Conservation (phyloP, 176 grass and related monocot genomes). For the Secale cereale region DNA sequence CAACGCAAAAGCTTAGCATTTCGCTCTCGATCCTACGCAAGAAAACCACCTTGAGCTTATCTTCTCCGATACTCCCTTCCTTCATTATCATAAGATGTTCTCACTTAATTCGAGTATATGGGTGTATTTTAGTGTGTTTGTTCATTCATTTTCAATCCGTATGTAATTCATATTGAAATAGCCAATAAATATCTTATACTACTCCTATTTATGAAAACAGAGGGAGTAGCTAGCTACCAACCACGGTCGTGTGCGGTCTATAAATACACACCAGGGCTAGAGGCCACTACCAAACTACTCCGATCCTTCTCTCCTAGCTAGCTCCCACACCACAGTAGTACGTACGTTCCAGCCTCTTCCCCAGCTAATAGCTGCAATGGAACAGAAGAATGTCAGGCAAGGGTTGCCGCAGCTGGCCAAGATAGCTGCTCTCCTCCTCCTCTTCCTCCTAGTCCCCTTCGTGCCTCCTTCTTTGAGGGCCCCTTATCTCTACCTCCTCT, state of each 20-base stretch:
- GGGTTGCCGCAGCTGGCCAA: conserved; percentile 44
- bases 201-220: too few species aligned
- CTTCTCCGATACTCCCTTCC: not conserved
- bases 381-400: conserved; percentile 2
- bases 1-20: not conserved
- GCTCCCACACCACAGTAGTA: not conserved
- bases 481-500: conserved; percentile 70
- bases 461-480: conserved; percentile 44
- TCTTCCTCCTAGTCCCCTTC: conserved; percentile 41
- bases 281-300: not conserved
- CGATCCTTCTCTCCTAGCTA: conserved; percentile 1
- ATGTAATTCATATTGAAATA: too few species aligned
- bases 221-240: not conserved
- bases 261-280: conserved; percentile 13
- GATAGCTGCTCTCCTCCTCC: conserved; percentile 33
- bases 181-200: too few species aligned
- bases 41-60: conserved; percentile 23
- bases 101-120: too few species aligned
- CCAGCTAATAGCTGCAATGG: not conserved
- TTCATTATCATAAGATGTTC: too few species aligned
- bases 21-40: not conserved
- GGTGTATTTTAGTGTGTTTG: too few species aligned
- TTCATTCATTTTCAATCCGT: too few species aligned
- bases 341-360: not conserved
- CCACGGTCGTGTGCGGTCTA: not conserved